Conservation (phyloP, 305 asterid genomes). For the Fraxinus floribunda region DNA sequence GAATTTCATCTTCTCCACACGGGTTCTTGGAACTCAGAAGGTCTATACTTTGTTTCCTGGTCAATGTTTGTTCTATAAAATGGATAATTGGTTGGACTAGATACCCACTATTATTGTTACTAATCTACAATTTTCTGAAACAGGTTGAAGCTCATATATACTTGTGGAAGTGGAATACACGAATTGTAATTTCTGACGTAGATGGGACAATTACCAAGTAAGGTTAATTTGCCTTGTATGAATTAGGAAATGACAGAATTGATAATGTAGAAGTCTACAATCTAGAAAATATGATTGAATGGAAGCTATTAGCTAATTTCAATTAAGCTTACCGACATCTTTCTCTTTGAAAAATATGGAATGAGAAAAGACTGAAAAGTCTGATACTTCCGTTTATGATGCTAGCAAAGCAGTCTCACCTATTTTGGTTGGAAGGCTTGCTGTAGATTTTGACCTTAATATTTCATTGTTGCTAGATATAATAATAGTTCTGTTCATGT, state of each 20-base stretch:
- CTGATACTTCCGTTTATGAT: background rate
- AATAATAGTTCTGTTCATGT: background rate
- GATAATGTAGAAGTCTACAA: background rate
- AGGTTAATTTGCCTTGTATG: slow-evolving; percentile 21
- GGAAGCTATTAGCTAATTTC: background rate
- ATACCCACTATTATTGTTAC: background rate
- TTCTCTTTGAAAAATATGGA: background rate
- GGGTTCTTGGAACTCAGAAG: slow-evolving; percentile 89
- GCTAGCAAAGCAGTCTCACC: background rate
- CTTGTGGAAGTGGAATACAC: slow-evolving; percentile 95
- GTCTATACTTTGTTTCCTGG: slow-evolving; percentile 31
- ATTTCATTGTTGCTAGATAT: background rate
- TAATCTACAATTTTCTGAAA: slow-evolving; percentile 18
- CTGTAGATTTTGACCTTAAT: background rate
- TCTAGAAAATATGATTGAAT: background rate
- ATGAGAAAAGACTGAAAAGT: background rate
- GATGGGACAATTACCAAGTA: slow-evolving; percentile 97
- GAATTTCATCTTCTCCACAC: slow-evolving; percentile 68
- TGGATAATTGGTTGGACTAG: background rate
- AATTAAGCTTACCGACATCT: background rate
- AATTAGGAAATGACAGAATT: background rate
- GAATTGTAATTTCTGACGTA: slow-evolving; percentile 89
- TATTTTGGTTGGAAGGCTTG: background rate
- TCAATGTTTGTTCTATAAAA: slow-evolving; percentile 14
- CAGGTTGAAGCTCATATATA: slow-evolving; percentile 98